phyloP scores from a whole-genome alignment of 2,329 filamentous ascomycete species.

The Aschersonia sp. region DNA sequence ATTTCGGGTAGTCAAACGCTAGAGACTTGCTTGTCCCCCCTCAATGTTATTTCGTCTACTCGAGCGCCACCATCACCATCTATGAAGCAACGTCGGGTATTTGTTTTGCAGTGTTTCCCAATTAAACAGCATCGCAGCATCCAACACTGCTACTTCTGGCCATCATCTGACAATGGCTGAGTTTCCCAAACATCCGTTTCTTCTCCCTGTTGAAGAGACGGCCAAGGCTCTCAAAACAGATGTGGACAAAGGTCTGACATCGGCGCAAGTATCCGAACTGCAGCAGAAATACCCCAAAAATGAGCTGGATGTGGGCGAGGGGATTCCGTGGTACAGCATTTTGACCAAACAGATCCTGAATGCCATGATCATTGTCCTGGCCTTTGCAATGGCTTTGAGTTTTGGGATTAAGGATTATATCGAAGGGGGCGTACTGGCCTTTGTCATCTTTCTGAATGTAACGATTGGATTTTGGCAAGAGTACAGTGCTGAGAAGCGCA shows the following conservation, averaged over 20 bases:
- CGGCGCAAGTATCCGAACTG: conserved; percentile 42
- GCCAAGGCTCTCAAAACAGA: conserved; percentile 47
- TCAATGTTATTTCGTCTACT: background rate
- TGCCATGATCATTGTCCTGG: conserved; percentile 63
- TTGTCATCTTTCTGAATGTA: conserved; percentile 56
- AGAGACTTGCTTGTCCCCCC: too few species aligned
- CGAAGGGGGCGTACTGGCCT: conserved; percentile 52
- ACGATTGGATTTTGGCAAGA: conserved; percentile 54
- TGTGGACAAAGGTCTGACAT: conserved; percentile 51
- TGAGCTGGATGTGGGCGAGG: conserved; percentile 54
- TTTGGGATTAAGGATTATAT: conserved; percentile 55
- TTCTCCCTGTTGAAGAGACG: conserved; percentile 47
- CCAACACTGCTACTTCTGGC: conserved; percentile 1
- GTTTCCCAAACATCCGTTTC: conserved; percentile 42
- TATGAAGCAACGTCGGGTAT: conserved; percentile 8
- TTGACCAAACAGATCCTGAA: conserved; percentile 60
- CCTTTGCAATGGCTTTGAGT: conserved; percentile 62
- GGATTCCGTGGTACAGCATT: conserved; percentile 58
- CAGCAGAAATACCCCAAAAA: conserved; percentile 50
- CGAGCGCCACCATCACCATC: conserved; percentile 4
- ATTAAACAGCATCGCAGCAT: conserved; percentile 6
- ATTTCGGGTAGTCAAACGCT: too few species aligned
- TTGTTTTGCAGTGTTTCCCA: conserved; percentile 4
- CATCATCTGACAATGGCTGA: conserved; percentile 17
- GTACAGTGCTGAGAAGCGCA: conserved; percentile 50